A percentile compares a stretch with the other conserved stretches of the same genome.
phyloP scores from a whole-genome alignment of 306 rosid genomes.

The Aeschynomene evenia region DNA sequence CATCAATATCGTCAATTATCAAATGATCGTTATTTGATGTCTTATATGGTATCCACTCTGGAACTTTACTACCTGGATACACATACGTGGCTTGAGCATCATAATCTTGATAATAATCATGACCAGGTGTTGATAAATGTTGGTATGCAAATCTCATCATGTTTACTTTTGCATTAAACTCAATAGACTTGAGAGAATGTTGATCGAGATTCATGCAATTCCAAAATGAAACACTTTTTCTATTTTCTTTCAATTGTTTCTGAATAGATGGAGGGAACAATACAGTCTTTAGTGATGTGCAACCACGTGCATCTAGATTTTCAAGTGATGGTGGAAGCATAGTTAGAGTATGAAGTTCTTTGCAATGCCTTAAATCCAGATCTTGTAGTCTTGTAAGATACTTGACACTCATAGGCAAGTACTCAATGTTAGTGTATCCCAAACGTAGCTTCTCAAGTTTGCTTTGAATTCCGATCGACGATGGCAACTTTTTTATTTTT shows the following conservation, averaged over 20 bases:
- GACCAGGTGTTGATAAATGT: neutral
- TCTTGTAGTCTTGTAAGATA: neutral
- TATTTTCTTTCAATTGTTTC: neutral
- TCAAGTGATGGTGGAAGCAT: neutral
- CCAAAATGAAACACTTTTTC: neutral
- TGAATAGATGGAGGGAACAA: neutral
- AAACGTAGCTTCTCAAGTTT: neutral
- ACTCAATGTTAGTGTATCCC: neutral
- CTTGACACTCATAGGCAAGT: neutral
- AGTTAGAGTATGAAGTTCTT: neutral
- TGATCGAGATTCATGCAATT: neutral
- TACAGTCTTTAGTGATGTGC: neutral
- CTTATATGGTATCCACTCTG: neutral
- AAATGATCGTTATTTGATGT: neutral
- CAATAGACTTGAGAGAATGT: neutral
- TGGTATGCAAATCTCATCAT: neutral
- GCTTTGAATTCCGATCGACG: neutral
- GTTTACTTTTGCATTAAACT: neutral
- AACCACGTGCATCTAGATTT: neutral
- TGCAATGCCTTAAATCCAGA: neutral
- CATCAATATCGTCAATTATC: neutral
- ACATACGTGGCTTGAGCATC: neutral
- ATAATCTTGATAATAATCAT: neutral
- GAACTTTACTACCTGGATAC: neutral
- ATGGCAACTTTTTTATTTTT: neutral